These are phyloP conservation scores for Trichomonas gallinae DNA, from an alignment of 208 protist genomes.

Conservation along the genomic window DNA sequence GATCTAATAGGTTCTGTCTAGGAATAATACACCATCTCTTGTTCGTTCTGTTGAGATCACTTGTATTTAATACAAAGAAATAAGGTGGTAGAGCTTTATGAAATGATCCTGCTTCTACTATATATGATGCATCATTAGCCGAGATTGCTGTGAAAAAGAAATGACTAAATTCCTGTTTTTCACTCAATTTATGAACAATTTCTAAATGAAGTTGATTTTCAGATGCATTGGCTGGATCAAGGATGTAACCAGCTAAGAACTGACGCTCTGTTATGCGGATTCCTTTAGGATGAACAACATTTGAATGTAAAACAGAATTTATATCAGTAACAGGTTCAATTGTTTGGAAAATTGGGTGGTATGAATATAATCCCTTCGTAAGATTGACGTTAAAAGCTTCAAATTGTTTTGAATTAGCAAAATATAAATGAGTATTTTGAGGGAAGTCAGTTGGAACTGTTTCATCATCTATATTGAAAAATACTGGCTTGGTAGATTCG, in stretches of 20 bases:
- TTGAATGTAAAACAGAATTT: not conserved
- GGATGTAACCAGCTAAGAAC: not conserved
- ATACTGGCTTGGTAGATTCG: not conserved
- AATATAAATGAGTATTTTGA: not conserved
- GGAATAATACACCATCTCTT: not conserved
- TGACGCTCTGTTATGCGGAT: not conserved
- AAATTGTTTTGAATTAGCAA: not conserved
- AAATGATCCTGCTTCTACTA: not conserved
- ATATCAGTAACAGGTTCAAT: not conserved
- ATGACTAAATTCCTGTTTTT: not conserved
- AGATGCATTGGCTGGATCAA: not conserved
- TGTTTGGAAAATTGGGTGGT: not conserved
- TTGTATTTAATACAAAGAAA: not conserved
- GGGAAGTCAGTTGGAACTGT: not conserved
- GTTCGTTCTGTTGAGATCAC: not conserved
- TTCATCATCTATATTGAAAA: not conserved
- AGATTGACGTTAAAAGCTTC: not conserved
- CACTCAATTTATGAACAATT: not conserved
- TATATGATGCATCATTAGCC: not conserved
- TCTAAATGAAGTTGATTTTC: not conserved
- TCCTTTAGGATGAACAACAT: not conserved
- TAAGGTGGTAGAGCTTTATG: not conserved
- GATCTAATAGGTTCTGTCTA: not conserved
- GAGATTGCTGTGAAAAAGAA: not conserved
- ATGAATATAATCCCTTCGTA: not conserved